Base-by-base conservation (phyloP, 2,329 filamentous ascomycete genomes). In the Beauveria asiatica region DNA sequence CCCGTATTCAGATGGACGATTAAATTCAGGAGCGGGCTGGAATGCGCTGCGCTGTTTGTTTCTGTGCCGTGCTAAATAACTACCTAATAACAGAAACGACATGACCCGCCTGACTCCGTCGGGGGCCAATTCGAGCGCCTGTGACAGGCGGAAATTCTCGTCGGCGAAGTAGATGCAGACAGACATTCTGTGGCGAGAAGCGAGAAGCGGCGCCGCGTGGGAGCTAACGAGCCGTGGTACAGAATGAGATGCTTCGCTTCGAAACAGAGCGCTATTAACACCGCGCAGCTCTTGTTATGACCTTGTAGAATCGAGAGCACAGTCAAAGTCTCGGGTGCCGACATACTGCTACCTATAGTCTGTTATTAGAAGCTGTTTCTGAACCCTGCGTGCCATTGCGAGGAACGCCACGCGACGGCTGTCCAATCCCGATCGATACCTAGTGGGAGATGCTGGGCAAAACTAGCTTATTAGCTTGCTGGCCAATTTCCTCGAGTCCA, bases 91-190 rank as follows among this genome's bases (percentile, higher is more conserved):
- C 27, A 52, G 4, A 33, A 17, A 23, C 33, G 52, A 23, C 44
- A n/a, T 13, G 52, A 23, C 30, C 56, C 56, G 37, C 56, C 7
- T 3, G 25, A 27, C 19, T 37, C 39, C 48, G 25, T 45, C 17
- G 7, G 42, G 55, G 45, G 55, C 45, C 21, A 37, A 27, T 19
- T 45, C 19, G n/a, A 45, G 39, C 17, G 56, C 56, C 37, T 45
- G 48, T 59, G 48, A 59, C 56, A 37, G 48, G 56, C 51, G 48
- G 56, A 19, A 59, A 25, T 59, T 52, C 30, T 33, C 33, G 16
- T 44, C 23, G 39, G 39, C 21, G 19, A 33, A 19, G n/a, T 16
- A 23, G 25, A 21, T 2, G 11, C 33, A 37, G 16, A 7, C 17
- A n/a, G 17, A 45, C 19, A 8, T 48, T 11, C 50, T 42, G 23